Conservation (phyloP, 2,329 filamentous ascomycete genomes). For the Sclerotinia subarctica region DNA sequence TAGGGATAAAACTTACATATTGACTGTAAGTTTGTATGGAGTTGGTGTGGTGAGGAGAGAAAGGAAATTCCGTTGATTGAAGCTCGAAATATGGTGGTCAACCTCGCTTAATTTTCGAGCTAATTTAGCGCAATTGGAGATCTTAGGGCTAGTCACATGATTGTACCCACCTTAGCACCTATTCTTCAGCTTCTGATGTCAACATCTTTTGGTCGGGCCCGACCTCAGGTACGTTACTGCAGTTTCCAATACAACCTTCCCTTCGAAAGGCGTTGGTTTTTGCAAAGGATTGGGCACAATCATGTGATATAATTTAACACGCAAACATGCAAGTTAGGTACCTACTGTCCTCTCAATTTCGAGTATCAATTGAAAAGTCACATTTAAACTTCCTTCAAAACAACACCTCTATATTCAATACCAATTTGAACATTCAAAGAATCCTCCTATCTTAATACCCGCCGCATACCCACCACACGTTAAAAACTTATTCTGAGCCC, state of each 20-base stretch:
- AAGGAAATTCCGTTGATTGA: background rate
- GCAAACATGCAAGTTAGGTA: background rate
- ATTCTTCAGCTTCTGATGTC: background rate
- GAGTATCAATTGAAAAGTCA: too few species aligned
- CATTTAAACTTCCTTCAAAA: too few species aligned
- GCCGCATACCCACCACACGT: too few species aligned
- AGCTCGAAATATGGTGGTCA: background rate
- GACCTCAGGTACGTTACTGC: background rate
- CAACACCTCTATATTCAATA: too few species aligned
- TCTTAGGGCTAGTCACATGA: slow-evolving; percentile 15
- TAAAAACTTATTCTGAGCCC: too few species aligned
- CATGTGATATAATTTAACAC: too few species aligned
- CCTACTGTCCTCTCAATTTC: background rate
- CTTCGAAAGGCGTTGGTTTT: background rate
- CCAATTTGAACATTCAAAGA: too few species aligned
- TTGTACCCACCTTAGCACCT: background rate
- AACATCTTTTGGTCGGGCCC: slow-evolving; percentile 1
- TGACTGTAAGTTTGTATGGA: background rate
- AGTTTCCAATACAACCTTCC: background rate
- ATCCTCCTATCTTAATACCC: too few species aligned
- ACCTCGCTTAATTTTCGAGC: slow-evolving; percentile 7
- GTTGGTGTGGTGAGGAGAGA: background rate
- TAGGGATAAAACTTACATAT: slow-evolving; percentile 8
- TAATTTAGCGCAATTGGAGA: slow-evolving; percentile 2
- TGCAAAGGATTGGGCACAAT: too few species aligned